Evolutionary conservation across 2,329 filamentous ascomycete species (phyloP).

Genomic region (Pestalotiopsis fici): DNA sequence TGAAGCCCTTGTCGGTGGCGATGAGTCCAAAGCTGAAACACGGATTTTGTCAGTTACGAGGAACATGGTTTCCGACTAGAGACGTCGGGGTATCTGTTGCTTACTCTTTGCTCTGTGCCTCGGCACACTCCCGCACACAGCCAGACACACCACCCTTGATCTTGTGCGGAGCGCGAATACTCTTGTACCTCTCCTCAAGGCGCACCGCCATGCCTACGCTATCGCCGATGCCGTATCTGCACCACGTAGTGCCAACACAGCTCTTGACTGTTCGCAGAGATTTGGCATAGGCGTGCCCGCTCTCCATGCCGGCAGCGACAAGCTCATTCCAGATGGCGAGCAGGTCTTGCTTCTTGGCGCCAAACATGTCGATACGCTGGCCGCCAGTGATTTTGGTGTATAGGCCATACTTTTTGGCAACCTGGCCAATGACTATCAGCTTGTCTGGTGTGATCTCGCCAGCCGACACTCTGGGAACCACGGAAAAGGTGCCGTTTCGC

Average conservation of each 20-base stretch:
- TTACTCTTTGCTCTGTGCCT: slow-evolving; percentile 89
- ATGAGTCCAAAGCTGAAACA: slow-evolving; percentile 76
- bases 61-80: not conserved
- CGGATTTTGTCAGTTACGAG: not conserved
- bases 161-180: slow-evolving; percentile 86
- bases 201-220: slow-evolving; percentile 89
- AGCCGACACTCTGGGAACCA: slow-evolving; percentile 78
- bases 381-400: slow-evolving; percentile 94
- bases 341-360: slow-evolving; percentile 84
- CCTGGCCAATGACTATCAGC: slow-evolving; percentile 78
- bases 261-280: slow-evolving; percentile 87
- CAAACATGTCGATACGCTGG: slow-evolving; percentile 92
- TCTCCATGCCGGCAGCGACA: slow-evolving; percentile 84
- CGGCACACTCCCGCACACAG: slow-evolving; percentile 89
- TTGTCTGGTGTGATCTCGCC: slow-evolving; percentile 89
- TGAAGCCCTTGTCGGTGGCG: slow-evolving; percentile 90
- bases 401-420: slow-evolving; percentile 80
- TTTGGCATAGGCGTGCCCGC: slow-evolving; percentile 89
- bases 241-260: slow-evolving; percentile 91
- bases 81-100: slow-evolving; percentile 25
- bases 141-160: slow-evolving; percentile 89
- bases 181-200: slow-evolving; percentile 89
- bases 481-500: slow-evolving; percentile 86
- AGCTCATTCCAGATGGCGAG: slow-evolving; percentile 79
- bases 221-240: slow-evolving; percentile 84